Base-by-base conservation (phyloP, 768 basidiomycete genomes). In the Pleurotus tuber-regium region DNA sequence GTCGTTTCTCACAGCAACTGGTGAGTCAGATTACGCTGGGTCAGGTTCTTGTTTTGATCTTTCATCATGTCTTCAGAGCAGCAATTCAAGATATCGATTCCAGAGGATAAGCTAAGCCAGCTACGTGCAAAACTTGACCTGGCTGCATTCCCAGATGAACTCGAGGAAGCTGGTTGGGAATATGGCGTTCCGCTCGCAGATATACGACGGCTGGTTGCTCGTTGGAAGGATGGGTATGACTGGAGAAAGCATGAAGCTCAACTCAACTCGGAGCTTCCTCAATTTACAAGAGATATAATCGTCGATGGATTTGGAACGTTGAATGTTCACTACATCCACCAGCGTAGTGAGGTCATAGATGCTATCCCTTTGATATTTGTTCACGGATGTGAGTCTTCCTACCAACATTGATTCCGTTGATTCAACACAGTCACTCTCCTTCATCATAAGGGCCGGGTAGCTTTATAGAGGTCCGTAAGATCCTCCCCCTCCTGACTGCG, bases 401-500 rank as follows among this genome's bases (percentile, higher is more conserved):
- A 31, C 21, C 38, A 4, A 33, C 53, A 12, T 48, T 31, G 29
- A 50, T 33, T 10, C 26, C 49, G 14, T 16, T 4, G 5, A 11
- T 33, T 9, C 3, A 16, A 19, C 14, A 33, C 8, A 18, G 4
- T 3, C 6, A 16, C 28, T 10, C n/a, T 50, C 11, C 24, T 43
- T 10, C 4, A 44, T n/a, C 8, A 24, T 23, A 6, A 39, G 83
- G 85, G 84, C 82, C 83, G 0, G 83, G 84, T 49, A 71, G 75
- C 48, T 82, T 84, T 60, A 49, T 77, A n/a, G 83, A 86, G 64
- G 77, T 74, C 7, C 61, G 67, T 35, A 86, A 84, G 66, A 66
- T 86, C 3, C 62, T 87, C 1, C 79, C 82, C 1, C 59, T 83
- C 3, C 64, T 87, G 52, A 67, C 74, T 0, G 62, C 69, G n/a